A percentile compares a stretch with the other conserved stretches of the same genome.
Conservation (phyloP, 2,329 filamentous ascomycete species). For the Ophiosphaerella herpotricha region DNA sequence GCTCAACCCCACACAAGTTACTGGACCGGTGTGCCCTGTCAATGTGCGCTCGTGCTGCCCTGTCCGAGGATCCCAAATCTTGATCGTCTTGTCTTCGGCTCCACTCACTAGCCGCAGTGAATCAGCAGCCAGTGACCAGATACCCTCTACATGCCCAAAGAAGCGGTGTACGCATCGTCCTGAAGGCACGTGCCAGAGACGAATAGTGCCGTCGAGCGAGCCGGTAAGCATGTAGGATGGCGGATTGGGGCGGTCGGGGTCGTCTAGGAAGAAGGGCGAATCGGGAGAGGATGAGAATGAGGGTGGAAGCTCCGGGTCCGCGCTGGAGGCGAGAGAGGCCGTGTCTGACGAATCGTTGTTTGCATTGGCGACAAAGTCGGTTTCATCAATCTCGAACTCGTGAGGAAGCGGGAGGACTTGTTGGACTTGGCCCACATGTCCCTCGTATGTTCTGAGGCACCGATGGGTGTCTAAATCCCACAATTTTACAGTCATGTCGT, state of each 20-base stretch:
- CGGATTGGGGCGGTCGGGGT: constrained; percentile 70
- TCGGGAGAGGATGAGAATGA: constrained; percentile 16
- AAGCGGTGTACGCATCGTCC: constrained; percentile 87
- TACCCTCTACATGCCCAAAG: constrained; percentile 94
- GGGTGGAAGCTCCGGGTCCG: constrained; percentile 4
- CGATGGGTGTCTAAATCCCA: constrained; percentile 89
- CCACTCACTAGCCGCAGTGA: constrained; percentile 86
- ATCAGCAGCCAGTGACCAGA: constrained; percentile 91
- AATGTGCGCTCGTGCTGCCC: constrained; percentile 93
- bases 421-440: constrained; percentile 94
- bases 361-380: constrained; percentile 56
- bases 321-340: constrained; percentile 39
- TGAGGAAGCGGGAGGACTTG: constrained; percentile 82
- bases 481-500: constrained; percentile 87
- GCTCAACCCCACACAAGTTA: constrained; percentile 90
- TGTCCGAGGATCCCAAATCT: constrained; percentile 90
- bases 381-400: constrained; percentile 88
- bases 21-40: constrained; percentile 85
- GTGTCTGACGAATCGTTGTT: constrained; percentile 58
- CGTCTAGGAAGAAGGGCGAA: constrained; percentile 60
- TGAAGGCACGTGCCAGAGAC: constrained; percentile 86
- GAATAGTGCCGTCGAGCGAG: constrained; percentile 86
- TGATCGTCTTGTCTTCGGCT: constrained; percentile 92
- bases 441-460: constrained; percentile 78
- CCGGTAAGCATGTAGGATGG: constrained; percentile 92